Evolutionary conservation across 257 asterid genomes (phyloP).

Genomic region (Parsonsia alboflavescens): DNA sequence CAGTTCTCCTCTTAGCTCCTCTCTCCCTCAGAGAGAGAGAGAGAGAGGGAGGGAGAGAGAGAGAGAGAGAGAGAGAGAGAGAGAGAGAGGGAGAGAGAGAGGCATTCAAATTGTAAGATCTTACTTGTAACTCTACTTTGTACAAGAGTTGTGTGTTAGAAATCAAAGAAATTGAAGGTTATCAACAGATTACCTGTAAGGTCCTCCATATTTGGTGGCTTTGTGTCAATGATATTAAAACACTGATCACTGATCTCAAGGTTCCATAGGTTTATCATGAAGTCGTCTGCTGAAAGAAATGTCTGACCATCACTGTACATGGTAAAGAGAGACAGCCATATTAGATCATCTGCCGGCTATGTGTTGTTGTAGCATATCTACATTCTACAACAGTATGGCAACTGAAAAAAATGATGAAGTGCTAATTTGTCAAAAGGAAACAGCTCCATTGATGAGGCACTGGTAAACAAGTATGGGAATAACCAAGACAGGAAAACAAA

Average conservation of each 20-base stretch:
- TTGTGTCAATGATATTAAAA: slow-evolving; percentile 67
- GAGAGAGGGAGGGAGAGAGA: not conserved
- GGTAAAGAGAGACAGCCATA: not conserved
- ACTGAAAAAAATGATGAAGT: not conserved
- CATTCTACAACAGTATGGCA: not conserved
- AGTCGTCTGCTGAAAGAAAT: slow-evolving; percentile 77
- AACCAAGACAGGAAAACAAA: not conserved
- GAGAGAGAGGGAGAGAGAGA: not conserved
- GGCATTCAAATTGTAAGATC: not conserved
- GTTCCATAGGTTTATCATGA: slow-evolving; percentile 82
- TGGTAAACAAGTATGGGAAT: not conserved
- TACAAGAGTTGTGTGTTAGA: not conserved
- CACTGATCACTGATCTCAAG: slow-evolving; percentile 66
- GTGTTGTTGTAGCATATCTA: not conserved
- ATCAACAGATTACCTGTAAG: slow-evolving; percentile 49
- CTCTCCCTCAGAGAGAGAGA: not conserved
- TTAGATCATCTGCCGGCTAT: not conserved
- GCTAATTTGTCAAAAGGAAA: not conserved
- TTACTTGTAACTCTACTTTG: not conserved
- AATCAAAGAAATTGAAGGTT: not conserved
- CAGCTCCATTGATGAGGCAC: not conserved
- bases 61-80: too few species aligned
- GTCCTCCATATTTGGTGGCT: slow-evolving; percentile 74
- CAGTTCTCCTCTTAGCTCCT: not conserved
- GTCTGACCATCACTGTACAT: slow-evolving; percentile 77